These are phyloP conservation scores for Verticillium longisporum DNA, from an alignment of 2,329 filamentous ascomycete species.

Conservation along the genomic window DNA sequence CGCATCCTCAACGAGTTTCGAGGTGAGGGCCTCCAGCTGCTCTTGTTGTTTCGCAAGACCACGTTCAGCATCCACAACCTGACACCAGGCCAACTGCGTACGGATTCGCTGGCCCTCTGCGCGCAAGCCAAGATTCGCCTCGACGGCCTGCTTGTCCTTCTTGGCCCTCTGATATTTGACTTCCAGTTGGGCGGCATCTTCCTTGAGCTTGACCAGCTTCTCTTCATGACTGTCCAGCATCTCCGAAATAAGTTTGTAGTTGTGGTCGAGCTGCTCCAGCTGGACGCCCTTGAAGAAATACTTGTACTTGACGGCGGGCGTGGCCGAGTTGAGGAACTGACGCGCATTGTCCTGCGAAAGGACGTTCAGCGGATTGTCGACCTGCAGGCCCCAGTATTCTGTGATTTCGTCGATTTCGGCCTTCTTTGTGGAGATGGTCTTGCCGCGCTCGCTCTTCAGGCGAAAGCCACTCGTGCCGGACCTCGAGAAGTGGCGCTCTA, in stretches of 20 bases:
- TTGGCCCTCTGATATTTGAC: conserved; percentile 31
- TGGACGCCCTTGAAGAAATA: conserved; percentile 95
- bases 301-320: conserved; percentile 81
- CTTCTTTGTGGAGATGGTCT: conserved; percentile 74
- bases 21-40: conserved; percentile 20
- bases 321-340: conserved; percentile 84
- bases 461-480: conserved; percentile 76
- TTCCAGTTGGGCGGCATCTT: conserved; percentile 59
- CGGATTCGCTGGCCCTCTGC: conserved; percentile 51
- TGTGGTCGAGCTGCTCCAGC: conserved; percentile 82
- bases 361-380: conserved; percentile 95
- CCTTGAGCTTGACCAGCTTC: conserved; percentile 53
- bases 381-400: conserved; percentile 87
- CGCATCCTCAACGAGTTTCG: conserved; percentile 21
- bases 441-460: conserved; percentile 66
- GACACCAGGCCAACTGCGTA: conserved; percentile 76
- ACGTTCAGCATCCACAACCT: conserved; percentile 71
- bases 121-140: conserved; percentile 37
- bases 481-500: conserved; percentile 84
- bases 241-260: conserved; percentile 80
- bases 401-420: conserved; percentile 85
- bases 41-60: conserved; percentile 28
- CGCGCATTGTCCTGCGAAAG: conserved; percentile 92
- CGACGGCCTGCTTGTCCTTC: conserved; percentile 20
- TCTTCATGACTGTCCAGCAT: conserved; percentile 65